Base-by-base conservation (phyloP, 805 yeast genomes). In the Wickerhamomyces canadensis region DNA sequence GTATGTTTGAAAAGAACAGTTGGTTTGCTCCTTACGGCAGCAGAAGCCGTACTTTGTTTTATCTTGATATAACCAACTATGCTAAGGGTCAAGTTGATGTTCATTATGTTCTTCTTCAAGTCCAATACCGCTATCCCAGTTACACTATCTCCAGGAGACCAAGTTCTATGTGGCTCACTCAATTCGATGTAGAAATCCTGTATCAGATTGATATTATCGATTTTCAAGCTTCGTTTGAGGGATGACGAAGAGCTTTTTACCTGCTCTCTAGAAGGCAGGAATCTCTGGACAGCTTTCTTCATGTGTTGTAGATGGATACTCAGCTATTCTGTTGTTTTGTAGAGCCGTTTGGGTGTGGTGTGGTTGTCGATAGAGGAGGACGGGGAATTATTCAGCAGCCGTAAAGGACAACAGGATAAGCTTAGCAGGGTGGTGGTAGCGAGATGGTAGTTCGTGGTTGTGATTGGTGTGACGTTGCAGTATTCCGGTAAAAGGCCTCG, bases 61-160 rank as follows among this genome's bases (percentile, higher is more conserved):
- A 79, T 65, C 50, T 73, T 76, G 23, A 80, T 75, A 41, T 61
- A 67, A 6, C 88, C 84, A 0, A 71, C 52, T 27, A 82, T 59
- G 3, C 78, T 67, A 26, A 82, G 61, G 14, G 72, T 68, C 6
- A 82, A 65, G 33, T 67, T 62, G 15, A 78, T 65, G 44, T 79
- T 74, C 21, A 72, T 67, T 10, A 76, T 50, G 52, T 78, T 78
- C 46, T 71, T 74, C 51, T 73, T 73, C 36, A 80, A 55, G 4
- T 73, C 68, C 12, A 83, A 59, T 1, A 78, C 69, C 11, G 78
- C 71, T 47, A 75, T 78, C 13, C 94, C 94, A 1, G 68, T 60
- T 4, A 85, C 71, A 45, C 70, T 72, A 36, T 86, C 95, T 13
- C 91, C 93, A 0, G 96, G 95, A n/a, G 67, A 62, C 76, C 82